phyloP scores from a whole-genome alignment of 2,329 filamentous ascomycete genomes.

The Trichoderma semiorbis region DNA sequence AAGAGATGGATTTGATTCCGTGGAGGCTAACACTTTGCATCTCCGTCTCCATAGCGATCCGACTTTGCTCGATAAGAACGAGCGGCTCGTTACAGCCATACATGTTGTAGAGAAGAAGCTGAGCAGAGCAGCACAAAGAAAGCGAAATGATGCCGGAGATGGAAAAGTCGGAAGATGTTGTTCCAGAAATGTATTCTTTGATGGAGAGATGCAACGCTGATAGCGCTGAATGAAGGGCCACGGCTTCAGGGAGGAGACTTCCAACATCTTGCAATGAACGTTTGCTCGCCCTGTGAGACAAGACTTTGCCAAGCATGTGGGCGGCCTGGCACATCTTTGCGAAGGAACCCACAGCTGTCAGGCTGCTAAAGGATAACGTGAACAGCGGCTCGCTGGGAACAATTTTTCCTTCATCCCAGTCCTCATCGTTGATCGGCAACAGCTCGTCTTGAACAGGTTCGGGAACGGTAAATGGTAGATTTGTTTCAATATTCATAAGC shows the following conservation, averaged over 20 bases:
- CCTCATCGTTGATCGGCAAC: constrained; percentile 2
- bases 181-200: not conserved
- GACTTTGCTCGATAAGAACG: not conserved
- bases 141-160: not conserved
- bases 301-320: constrained; percentile 5
- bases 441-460: constrained; percentile 4
- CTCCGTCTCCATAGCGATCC: constrained; percentile 12
- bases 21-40: not conserved
- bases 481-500: constrained; percentile 12
- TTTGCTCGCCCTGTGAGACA: not conserved
- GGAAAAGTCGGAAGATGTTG: not conserved
- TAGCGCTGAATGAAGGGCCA: not conserved
- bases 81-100: constrained; percentile 5
- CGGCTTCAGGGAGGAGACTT: constrained; percentile 2
- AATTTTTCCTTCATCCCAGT: constrained; percentile 7
- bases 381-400: constrained; percentile 10
- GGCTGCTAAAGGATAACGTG: constrained; percentile 3
- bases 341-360: constrained; percentile 2
- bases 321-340: constrained; percentile 10
- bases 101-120: constrained; percentile 2
- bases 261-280: not conserved
- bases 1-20: constrained; percentile 3
- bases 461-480: not conserved
- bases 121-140: not conserved
- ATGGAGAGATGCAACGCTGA: not conserved